Evolutionary conservation across 108 stramenopile species (phyloP).

Genomic region (Cyclotella sp.): DNA sequence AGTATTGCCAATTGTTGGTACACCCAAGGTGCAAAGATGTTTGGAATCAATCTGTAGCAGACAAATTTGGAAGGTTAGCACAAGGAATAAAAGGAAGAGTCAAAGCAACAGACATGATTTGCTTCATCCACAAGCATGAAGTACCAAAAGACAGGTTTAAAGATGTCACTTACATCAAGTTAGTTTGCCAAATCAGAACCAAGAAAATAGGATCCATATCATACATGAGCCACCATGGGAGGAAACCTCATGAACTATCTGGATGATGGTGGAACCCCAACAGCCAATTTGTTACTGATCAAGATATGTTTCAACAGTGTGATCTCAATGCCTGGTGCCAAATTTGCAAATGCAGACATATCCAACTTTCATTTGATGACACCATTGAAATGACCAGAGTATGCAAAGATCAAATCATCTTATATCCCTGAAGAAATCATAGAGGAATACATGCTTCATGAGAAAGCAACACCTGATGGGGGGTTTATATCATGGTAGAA

Average conservation of each 20-base stretch:
- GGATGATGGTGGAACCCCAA: conserved; percentile 31
- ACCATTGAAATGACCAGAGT: conserved; percentile 36
- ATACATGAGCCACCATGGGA: conserved; percentile 39
- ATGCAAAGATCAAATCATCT: conserved; percentile 35
- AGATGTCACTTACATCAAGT: conserved; percentile 28
- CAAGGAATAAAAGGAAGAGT: conserved; percentile 14
- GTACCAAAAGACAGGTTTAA: conserved; percentile 20
- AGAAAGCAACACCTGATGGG: conserved; percentile 3
- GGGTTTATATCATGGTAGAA: conserved; percentile 17
- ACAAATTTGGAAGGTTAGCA: conserved; percentile 26
- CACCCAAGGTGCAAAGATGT: not conserved
- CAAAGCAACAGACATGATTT: not conserved
- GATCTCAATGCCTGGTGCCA: conserved; percentile 38
- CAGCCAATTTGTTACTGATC: conserved; percentile 37
- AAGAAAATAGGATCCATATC: conserved; percentile 31
- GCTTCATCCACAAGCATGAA: conserved; percentile 9
- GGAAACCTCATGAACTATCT: conserved; percentile 45
- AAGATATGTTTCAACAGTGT: conserved; percentile 58
- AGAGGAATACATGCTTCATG: conserved; percentile 26
- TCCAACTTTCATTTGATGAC: conserved; percentile 60
- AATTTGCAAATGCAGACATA: conserved; percentile 45
- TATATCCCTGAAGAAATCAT: conserved; percentile 45
- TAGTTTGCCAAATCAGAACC: conserved; percentile 30
- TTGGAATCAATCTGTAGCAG: conserved; percentile 9
- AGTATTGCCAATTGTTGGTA: not conserved